These are phyloP conservation scores for Penicillium rolfsii DNA, from an alignment of 2,329 filamentous ascomycete species.

Conservation along the genomic window DNA sequence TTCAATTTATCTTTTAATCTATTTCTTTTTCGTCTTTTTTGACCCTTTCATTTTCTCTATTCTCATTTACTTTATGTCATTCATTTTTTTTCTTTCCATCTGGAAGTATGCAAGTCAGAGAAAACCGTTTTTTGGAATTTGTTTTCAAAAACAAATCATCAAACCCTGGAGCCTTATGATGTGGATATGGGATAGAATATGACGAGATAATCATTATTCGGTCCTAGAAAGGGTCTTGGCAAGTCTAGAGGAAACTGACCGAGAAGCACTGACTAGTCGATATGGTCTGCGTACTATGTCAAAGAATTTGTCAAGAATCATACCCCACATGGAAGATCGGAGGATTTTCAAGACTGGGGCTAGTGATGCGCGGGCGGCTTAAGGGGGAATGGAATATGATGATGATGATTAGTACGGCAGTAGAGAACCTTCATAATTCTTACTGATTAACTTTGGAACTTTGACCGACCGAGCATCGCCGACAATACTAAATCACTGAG, in stretches of 20 bases:
- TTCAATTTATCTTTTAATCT: too few species aligned
- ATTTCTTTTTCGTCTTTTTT: neutral
- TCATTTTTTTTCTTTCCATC: conserved; percentile 7
- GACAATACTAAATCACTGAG: neutral
- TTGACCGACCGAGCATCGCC: neutral
- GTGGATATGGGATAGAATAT: neutral
- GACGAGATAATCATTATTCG: neutral
- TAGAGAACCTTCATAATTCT: neutral
- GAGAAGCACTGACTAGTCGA: neutral
- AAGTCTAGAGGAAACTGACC: conserved; percentile 12
- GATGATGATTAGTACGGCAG: neutral
- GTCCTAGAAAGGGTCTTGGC: neutral
- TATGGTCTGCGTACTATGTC: neutral
- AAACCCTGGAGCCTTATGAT: neutral
- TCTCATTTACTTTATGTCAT: neutral
- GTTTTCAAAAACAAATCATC: neutral
- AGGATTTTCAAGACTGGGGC: conserved; percentile 12
- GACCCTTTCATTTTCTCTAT: neutral
- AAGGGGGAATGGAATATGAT: neutral
- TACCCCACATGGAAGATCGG: conserved; percentile 8
- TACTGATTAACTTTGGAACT: neutral
- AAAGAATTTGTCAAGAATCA: neutral
- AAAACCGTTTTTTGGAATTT: neutral
- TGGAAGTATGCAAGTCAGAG: conserved; percentile 19
- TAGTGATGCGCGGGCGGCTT: conserved; percentile 12